Evolutionary conservation across 345 rosid genomes (phyloP).

Genomic region (Capsella bursapastoris): DNA sequence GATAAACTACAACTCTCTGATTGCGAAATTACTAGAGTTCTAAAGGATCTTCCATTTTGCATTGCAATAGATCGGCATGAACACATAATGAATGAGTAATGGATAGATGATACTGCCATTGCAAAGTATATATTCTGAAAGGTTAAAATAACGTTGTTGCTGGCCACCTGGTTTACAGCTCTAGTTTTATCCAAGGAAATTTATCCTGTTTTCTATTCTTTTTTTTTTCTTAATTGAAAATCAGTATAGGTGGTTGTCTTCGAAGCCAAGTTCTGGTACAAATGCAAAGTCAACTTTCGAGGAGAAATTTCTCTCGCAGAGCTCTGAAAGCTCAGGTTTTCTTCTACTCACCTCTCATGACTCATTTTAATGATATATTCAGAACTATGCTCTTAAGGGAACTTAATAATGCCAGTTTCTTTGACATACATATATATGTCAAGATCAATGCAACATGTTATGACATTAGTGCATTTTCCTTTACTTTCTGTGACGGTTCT

Average conservation of each 20-base stretch:
- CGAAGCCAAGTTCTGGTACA: constrained; percentile 67
- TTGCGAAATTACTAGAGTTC: background rate
- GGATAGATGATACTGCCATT: constrained; percentile 28
- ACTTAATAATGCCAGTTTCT: constrained; percentile 1
- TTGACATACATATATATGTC: constrained; percentile 14
- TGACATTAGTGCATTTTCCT: constrained; percentile 8
- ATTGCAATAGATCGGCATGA: constrained; percentile 8
- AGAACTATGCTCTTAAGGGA: background rate
- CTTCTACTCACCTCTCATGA: constrained; percentile 18
- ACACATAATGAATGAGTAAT: constrained; percentile 8
- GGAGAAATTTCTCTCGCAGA: constrained; percentile 95
- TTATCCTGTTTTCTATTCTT: constrained; percentile 39
- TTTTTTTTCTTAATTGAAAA: constrained; percentile 41
- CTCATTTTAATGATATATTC: constrained; percentile 7
- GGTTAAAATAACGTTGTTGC: constrained; percentile 20
- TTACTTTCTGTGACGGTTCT: background rate
- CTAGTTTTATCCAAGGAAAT: background rate
- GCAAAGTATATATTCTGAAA: constrained; percentile 22
- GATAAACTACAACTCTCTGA: constrained; percentile 5
- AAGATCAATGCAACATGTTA: constrained; percentile 18
- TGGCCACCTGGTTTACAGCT: constrained; percentile 12
- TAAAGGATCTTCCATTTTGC: constrained; percentile 2
- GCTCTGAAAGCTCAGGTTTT: constrained; percentile 93
- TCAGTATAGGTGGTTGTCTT: constrained; percentile 99
- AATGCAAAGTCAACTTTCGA: constrained; percentile 81